Percentiles rank a stretch among this genome's conserved stretches.
phyloP scores from a whole-genome alignment of 2,329 filamentous ascomycete species.

The Venturia oleaginea region DNA sequence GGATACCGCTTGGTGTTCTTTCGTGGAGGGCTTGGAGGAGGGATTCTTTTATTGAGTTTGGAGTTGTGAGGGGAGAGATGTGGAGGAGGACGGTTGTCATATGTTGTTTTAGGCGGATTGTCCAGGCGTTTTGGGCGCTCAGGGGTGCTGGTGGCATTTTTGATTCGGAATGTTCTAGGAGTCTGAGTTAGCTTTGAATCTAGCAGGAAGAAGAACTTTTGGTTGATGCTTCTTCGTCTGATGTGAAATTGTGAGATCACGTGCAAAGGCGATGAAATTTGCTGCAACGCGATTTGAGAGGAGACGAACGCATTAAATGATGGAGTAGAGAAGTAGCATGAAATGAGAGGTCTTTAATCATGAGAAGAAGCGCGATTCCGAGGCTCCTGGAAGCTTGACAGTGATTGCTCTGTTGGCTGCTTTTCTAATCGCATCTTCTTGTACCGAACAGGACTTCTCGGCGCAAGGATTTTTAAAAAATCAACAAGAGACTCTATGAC shows the following conservation, averaged over 20 bases:
- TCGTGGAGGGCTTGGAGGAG: slow-evolving; percentile 34
- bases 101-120: slow-evolving; percentile 38
- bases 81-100: slow-evolving; percentile 39
- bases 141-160: slow-evolving; percentile 5
- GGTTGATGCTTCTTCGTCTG: background rate
- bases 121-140: slow-evolving; percentile 21
- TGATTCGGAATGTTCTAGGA: background rate
- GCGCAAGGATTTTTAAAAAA: background rate
- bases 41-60: slow-evolving; percentile 31
- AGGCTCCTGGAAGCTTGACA: background rate
- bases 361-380: background rate
- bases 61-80: slow-evolving; percentile 33
- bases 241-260: background rate
- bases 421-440: background rate
- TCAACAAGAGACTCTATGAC: background rate
- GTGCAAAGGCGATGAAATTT: background rate
- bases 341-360: background rate
- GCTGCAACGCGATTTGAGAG: background rate
- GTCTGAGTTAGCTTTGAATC: background rate
- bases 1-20: slow-evolving; percentile 26
- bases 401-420: background rate
- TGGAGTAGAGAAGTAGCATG: background rate
- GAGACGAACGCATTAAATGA: background rate
- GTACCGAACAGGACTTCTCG: background rate
- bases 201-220: background rate